Evolutionary conservation across 2,329 filamentous ascomycete species (phyloP).

Genomic region (Esteya vermicola): DNA sequence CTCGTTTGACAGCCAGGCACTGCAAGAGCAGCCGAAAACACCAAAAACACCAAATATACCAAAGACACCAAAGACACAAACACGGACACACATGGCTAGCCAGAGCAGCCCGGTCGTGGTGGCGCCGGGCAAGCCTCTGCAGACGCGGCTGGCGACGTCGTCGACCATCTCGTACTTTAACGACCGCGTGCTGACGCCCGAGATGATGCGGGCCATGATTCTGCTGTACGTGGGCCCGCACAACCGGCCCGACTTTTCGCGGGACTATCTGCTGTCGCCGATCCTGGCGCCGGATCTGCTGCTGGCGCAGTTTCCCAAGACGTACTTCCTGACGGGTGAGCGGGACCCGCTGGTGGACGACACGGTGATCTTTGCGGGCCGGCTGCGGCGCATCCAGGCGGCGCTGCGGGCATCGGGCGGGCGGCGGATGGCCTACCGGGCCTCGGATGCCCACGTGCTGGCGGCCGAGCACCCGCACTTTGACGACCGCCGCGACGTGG

Average conservation of each 20-base stretch:
- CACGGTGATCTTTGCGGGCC: constrained; percentile 87
- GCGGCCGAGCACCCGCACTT: constrained; percentile 42
- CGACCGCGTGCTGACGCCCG: constrained; percentile 83
- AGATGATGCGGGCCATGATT: constrained; percentile 99
- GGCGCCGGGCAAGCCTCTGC: constrained; percentile 25
- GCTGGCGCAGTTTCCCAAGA: constrained; percentile 79
- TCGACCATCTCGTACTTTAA: constrained; percentile 99
- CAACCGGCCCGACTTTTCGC: constrained; percentile 81
- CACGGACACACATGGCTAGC: too few species aligned
- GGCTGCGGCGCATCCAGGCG: constrained; percentile 67
- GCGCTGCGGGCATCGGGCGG: constrained; percentile 33
- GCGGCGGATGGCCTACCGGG: constrained; percentile 34
- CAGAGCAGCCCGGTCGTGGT: too few species aligned
- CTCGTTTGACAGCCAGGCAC: background rate
- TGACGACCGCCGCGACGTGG: constrained; percentile 52
- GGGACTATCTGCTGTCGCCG: constrained; percentile 81
- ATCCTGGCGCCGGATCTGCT: constrained; percentile 77
- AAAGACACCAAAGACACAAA: too few species aligned
- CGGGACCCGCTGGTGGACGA: constrained; percentile 92
- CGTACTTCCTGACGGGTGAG: constrained; percentile 87
- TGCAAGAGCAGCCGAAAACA: constrained; percentile 1
- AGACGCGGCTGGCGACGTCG: constrained; percentile 81
- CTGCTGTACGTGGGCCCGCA: constrained; percentile 93
- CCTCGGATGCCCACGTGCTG: constrained; percentile 26
- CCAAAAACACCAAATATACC: background rate